Conservation (phyloP, 2,329 filamentous ascomycete species). For the Pseudogymnoascus sp. region DNA sequence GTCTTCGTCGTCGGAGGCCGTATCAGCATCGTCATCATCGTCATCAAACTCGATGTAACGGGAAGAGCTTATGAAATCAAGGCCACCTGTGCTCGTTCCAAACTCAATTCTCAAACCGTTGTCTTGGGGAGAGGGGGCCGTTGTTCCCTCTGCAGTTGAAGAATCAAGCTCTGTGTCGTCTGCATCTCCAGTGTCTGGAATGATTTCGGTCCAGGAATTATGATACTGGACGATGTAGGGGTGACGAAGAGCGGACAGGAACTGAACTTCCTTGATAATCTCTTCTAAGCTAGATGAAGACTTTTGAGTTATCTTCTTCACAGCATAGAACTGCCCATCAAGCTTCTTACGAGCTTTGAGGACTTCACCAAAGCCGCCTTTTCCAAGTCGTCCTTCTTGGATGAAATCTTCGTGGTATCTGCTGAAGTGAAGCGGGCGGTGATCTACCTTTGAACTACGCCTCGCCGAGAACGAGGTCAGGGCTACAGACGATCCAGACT, state of each 20-base stretch:
- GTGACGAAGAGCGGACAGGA: conserved; percentile 89
- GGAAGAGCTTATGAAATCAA: conserved; percentile 90
- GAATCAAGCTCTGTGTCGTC: conserved; percentile 50
- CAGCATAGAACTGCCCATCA: conserved; percentile 86
- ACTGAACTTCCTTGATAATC: conserved; percentile 74
- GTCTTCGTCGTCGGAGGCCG: conserved; percentile 34
- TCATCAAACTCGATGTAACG: conserved; percentile 74
- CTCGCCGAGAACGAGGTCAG: conserved; percentile 35
- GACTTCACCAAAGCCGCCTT: conserved; percentile 92
- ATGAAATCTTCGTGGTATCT: conserved; percentile 86
- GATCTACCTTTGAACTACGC: conserved; percentile 3
- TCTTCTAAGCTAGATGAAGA: conserved; percentile 74
- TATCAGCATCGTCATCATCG: conserved; percentile 39
- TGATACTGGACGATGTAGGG: conserved; percentile 85
- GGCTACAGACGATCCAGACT: conserved; percentile 46
- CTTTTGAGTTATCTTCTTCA: conserved; percentile 90
- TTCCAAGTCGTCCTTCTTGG: conserved; percentile 80
- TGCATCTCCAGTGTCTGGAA: conserved; percentile 44
- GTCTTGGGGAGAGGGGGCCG: conserved; percentile 23
- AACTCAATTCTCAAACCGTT: conserved; percentile 24
- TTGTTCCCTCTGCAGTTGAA: conserved; percentile 22
- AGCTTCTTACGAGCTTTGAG: conserved; percentile 92
- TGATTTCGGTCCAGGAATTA: conserved; percentile 86
- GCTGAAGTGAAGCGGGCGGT: not conserved
- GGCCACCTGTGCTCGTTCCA: conserved; percentile 59